phyloP scores from a whole-genome alignment of 2,329 filamentous ascomycete species.

The Karstenula rhodostoma region DNA sequence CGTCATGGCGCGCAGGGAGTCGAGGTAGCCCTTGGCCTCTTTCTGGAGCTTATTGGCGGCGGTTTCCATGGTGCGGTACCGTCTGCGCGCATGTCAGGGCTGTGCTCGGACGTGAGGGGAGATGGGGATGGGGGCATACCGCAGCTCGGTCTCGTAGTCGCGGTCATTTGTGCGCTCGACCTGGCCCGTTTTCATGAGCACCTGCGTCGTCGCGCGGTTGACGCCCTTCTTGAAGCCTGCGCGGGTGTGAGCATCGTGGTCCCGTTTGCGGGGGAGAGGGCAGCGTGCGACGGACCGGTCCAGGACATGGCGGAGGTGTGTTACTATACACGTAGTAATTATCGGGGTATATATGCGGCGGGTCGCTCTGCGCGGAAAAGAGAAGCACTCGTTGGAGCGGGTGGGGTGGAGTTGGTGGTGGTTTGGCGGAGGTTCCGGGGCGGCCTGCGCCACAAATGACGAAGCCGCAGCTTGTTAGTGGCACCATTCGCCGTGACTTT shows the following conservation, averaged over 20 bases:
- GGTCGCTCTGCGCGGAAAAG: constrained; percentile 3
- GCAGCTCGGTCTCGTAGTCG: constrained; percentile 97
- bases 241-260: constrained; percentile 31
- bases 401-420: constrained; percentile 12
- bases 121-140: constrained; percentile 59
- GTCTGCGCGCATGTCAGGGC: constrained; percentile 61
- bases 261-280: constrained; percentile 10
- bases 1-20: constrained; percentile 97
- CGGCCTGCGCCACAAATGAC: constrained; percentile 38
- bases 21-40: constrained; percentile 96
- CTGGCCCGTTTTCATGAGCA: constrained; percentile 99
- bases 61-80: constrained; percentile 96
- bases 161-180: constrained; percentile 99
- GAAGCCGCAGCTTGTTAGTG: constrained; percentile 28
- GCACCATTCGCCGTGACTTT: constrained; percentile 11
- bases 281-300: constrained; percentile 63
- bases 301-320: constrained; percentile 49
- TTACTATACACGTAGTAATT: constrained; percentile 9
- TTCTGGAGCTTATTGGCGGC: constrained; percentile 92
- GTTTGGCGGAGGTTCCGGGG: constrained; percentile 22
- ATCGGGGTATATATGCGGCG: not conserved
- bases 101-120: not conserved
- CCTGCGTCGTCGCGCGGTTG: constrained; percentile 97
- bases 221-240: constrained; percentile 94
- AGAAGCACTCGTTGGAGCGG: constrained; percentile 12